Conservation (phyloP, 495 filamentous ascomycete species). For the Extremus antarcticus region DNA sequence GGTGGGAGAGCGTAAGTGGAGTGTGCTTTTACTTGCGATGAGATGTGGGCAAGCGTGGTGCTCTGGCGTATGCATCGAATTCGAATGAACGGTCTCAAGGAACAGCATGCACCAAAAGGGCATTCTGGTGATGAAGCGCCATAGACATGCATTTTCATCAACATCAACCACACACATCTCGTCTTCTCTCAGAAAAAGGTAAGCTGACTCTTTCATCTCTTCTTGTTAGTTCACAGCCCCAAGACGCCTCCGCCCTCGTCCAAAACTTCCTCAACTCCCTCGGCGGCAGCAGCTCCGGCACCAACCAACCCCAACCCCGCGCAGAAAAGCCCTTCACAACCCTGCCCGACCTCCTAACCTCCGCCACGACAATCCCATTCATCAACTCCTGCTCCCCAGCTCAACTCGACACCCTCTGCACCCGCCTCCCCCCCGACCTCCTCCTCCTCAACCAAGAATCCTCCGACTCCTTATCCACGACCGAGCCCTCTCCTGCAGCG, state of each 20-base stretch:
- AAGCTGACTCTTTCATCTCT: slow-evolving; percentile 16
- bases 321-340: slow-evolving; percentile 64
- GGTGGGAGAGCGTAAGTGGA: slow-evolving; percentile 96
- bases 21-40: neutral
- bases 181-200: slow-evolving; percentile 10
- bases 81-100: too few relatives aligned
- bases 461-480: slow-evolving; percentile 41
- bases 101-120: too few relatives aligned
- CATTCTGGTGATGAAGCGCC: too few relatives aligned
- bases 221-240: neutral
- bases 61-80: neutral
- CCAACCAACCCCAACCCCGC: slow-evolving; percentile 38
- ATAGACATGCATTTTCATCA: neutral
- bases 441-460: slow-evolving; percentile 62
- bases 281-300: slow-evolving; percentile 20
- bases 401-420: slow-evolving; percentile 62
- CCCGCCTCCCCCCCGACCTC: slow-evolving; percentile 61
- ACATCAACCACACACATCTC: neutral
- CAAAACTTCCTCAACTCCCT: slow-evolving; percentile 84
- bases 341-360: slow-evolving; percentile 72
- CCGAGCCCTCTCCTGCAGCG: slow-evolving; percentile 53
- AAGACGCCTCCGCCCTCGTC: slow-evolving; percentile 53
- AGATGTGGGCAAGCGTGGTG: slow-evolving; percentile 8
- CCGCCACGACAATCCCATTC: slow-evolving; percentile 63
- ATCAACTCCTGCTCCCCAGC: slow-evolving; percentile 53